Evolutionary conservation across 2,329 filamentous ascomycete genomes (phyloP), one percentile per base, ranked within the genome.

Genomic region (Aspergillus calidoustus): DNA sequence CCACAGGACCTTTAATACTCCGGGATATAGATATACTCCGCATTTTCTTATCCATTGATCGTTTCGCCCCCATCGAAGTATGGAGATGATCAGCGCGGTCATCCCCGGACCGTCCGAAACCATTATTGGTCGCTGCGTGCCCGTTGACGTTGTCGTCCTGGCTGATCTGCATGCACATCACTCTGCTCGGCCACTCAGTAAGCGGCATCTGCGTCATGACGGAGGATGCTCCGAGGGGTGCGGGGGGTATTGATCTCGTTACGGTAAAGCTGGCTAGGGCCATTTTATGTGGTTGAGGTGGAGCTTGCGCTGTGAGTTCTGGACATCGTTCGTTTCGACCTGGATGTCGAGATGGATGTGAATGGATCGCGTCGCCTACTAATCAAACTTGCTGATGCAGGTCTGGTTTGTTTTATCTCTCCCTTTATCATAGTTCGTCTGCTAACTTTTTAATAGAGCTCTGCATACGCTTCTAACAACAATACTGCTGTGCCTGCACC

Each of bases 131-230:
- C 43, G 23, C 15, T 23, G 13, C 13, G 7, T 13, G 13, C 17
- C 31, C 11, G 22, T 34, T 52, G 47, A 43, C 47, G 55, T 22
- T 52, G 7, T 50, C 47, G 48, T 41, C 22, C 46, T 44, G 25
- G 7, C 55, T 25, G 55, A 57, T 57, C 55, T 57, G 55, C 55
- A 57, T 52, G 55, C 55, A 57, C 25, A 57, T 57, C 55, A 44
- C 17, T 31, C 15, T 47, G 15, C 22, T 25, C 25, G 23, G 49
- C 55, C 48, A 52, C 11, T 41, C 38, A 46, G n/a, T 30, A 5
- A 9, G 6, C 48, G 13, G 3, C 31, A 17, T 47, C 30, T 19
- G n/a, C n/a, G 28, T 15, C 48, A n/a, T 9, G 6, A 41, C 34
- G 34, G 34, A 41, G 34, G 3, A 41, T 41, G 34, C 34, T 41